These are phyloP conservation scores for Bryum argenteum DNA, from an alignment of 225 moss, liverwort and hornwort genomes.

Conservation along the genomic window DNA sequence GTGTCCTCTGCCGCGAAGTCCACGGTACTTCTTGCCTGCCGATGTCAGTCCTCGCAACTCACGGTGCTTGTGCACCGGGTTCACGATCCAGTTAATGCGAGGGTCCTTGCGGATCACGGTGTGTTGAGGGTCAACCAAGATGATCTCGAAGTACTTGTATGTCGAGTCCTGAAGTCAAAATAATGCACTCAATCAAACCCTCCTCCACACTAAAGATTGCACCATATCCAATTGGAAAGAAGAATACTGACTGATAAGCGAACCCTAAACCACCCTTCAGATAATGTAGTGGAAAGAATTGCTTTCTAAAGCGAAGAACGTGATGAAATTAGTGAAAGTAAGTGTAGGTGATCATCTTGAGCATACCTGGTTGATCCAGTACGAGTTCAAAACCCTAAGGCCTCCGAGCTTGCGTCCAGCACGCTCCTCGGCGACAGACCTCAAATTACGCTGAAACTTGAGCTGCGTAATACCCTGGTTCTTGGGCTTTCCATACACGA, in stretches of 20 bases:
- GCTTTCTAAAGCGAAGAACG: too few relatives aligned
- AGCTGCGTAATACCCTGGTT: slow-evolving; percentile 95
- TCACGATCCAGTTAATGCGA: slow-evolving; percentile 92
- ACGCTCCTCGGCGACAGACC: slow-evolving; percentile 91
- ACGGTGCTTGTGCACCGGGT: slow-evolving; percentile 91
- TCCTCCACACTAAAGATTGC: background rate
- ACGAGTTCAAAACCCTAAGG: slow-evolving; percentile 79
- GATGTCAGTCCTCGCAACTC: slow-evolving; percentile 92
- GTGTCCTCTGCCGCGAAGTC: slow-evolving; percentile 88
- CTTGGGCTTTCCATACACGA: slow-evolving; percentile 90
- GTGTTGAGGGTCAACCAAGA: slow-evolving; percentile 72
- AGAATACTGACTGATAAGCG: too few relatives aligned
- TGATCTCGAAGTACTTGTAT: slow-evolving; percentile 89
- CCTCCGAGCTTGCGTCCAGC: slow-evolving; percentile 90
- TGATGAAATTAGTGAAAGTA: too few relatives aligned
- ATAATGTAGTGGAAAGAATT: too few relatives aligned
- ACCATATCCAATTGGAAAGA: background rate
- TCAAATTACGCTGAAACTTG: slow-evolving; percentile 89
- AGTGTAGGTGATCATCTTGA: too few relatives aligned
- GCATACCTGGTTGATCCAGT: slow-evolving; percentile 90
- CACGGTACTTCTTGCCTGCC: slow-evolving; percentile 92
- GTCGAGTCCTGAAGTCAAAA: slow-evolving; percentile 68
- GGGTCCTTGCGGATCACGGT: slow-evolving; percentile 82
- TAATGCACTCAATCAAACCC: background rate
- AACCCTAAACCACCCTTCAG: background rate